Evolutionary conservation across 2,329 filamentous ascomycete genomes (phyloP).

Genomic region (Penicillium capsulatum): DNA sequence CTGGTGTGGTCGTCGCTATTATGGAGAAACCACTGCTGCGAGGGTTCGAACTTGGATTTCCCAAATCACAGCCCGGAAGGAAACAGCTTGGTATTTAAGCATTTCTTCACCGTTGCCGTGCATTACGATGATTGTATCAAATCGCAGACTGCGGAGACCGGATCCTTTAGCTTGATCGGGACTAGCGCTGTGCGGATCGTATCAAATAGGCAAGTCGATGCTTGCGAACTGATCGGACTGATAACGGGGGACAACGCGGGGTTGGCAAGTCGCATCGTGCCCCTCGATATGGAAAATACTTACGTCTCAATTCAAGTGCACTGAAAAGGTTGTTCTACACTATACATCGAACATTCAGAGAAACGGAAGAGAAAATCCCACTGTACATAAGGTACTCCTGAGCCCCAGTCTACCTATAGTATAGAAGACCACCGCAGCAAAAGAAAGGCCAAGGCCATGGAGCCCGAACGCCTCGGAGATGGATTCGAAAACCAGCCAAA

Average conservation of each 20-base stretch:
- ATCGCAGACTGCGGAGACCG: conserved; percentile 43
- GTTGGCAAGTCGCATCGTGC: background rate
- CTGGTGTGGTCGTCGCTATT: too few species aligned
- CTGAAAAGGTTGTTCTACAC: too few species aligned
- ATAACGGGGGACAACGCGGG: background rate
- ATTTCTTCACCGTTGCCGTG: too few species aligned
- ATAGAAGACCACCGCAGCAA: conserved; percentile 1
- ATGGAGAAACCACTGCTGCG: too few species aligned
- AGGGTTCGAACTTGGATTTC: too few species aligned
- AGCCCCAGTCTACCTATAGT: conserved; percentile 2
- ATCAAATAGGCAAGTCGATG: conserved; percentile 21
- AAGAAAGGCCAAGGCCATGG: conserved; percentile 9
- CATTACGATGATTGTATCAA: too few species aligned
- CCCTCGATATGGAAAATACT: too few species aligned
- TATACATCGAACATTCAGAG: too few species aligned
- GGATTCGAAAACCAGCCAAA: conserved; percentile 29
- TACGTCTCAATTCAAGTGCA: too few species aligned
- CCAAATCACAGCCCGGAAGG: too few species aligned
- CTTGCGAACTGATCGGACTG: conserved; percentile 8
- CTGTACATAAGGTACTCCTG: conserved; percentile 5
- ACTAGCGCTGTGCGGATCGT: conserved; percentile 30
- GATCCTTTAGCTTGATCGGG: conserved; percentile 56
- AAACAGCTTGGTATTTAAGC: conserved; percentile 16
- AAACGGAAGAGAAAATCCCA: conserved; percentile 1
- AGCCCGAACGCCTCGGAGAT: conserved; percentile 22